A percentile compares a stretch with the other conserved stretches of the same genome.
Conservation (phyloP, 2,329 filamentous ascomycete genomes). For the Beauveria australis region DNA sequence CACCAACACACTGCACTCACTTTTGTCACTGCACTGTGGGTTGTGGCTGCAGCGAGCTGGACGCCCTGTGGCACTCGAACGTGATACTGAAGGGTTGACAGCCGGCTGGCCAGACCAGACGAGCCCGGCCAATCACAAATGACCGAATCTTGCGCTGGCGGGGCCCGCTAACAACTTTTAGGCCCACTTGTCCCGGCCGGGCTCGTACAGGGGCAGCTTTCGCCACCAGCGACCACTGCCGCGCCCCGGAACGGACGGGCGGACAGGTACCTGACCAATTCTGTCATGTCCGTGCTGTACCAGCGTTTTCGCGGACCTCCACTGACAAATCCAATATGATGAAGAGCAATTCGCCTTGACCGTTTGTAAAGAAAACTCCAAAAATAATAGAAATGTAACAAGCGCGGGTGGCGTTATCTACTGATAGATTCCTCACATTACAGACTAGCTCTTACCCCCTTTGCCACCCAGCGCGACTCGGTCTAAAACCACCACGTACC, state of each 20-base stretch:
- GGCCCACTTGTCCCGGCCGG: neutral
- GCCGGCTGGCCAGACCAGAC: no score
- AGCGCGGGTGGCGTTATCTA: no score
- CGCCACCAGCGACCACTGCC: neutral
- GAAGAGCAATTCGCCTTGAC: neutral
- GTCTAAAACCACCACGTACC: neutral
- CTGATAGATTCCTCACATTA: no score
- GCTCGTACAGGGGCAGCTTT: neutral
- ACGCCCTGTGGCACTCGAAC: no score
- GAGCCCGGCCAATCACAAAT: neutral
- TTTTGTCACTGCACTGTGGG: no score
- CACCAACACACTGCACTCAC: no score
- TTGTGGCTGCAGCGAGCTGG: no score
- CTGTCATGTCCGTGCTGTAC: neutral
- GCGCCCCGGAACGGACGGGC: neutral
- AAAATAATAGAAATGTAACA: no score
- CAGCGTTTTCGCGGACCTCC: neutral
- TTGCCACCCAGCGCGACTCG: neutral
- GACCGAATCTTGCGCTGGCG: neutral
- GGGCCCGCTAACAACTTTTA: neutral
- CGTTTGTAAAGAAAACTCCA: no score
- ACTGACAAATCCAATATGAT: conserved; percentile 6
- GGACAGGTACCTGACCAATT: conserved; percentile 3
- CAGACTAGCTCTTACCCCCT: no score
- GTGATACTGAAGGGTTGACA: no score